Percentiles rank a stretch among this genome's conserved stretches.
phyloP scores from a whole-genome alignment of 177 flowering plant species.

The Vitis hybrid region DNA sequence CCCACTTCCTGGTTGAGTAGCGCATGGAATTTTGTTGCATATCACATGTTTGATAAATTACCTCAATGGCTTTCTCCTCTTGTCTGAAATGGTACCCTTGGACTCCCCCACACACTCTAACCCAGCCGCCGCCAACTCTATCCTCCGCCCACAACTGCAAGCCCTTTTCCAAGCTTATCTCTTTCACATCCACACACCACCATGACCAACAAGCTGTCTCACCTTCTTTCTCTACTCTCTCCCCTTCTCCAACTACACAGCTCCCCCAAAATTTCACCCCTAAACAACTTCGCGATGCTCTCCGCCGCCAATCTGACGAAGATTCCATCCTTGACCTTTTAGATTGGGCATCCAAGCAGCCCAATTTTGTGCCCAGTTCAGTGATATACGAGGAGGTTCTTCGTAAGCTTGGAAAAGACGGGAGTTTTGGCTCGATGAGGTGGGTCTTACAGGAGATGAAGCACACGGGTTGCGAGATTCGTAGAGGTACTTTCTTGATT shows the following conservation, averaged over 20 bases:
- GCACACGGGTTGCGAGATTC: conserved; percentile 35
- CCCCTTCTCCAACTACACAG: conserved; percentile 20
- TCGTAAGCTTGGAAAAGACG: conserved; percentile 60
- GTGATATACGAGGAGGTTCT: conserved; percentile 61
- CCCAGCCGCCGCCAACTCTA: conserved; percentile 8
- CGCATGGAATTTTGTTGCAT: neutral
- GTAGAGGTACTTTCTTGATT: conserved; percentile 52
- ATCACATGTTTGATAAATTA: conserved; percentile 13
- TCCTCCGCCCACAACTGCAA: conserved; percentile 11
- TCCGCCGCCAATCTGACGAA: conserved; percentile 53
- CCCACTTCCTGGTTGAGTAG: too few species aligned
- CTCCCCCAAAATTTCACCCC: conserved; percentile 71
- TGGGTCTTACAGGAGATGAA: conserved; percentile 55
- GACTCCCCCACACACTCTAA: conserved; percentile 20
- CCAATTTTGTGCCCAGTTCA: conserved; percentile 51
- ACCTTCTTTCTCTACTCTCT: conserved; percentile 19
- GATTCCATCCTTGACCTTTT: conserved; percentile 47
- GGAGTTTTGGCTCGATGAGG: conserved; percentile 55
- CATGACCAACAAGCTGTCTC: conserved; percentile 20
- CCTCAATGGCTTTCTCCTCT: conserved; percentile 49
- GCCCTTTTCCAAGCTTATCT: conserved; percentile 25
- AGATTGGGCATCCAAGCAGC: conserved; percentile 76
- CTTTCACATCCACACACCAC: conserved; percentile 21
- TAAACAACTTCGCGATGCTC: conserved; percentile 56
- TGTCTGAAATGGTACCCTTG: conserved; percentile 37